Evolutionary conservation across 2,329 filamentous ascomycete species (phyloP), one percentile per base, ranked within the genome.

Genomic region (Stachybotrys elegans): DNA sequence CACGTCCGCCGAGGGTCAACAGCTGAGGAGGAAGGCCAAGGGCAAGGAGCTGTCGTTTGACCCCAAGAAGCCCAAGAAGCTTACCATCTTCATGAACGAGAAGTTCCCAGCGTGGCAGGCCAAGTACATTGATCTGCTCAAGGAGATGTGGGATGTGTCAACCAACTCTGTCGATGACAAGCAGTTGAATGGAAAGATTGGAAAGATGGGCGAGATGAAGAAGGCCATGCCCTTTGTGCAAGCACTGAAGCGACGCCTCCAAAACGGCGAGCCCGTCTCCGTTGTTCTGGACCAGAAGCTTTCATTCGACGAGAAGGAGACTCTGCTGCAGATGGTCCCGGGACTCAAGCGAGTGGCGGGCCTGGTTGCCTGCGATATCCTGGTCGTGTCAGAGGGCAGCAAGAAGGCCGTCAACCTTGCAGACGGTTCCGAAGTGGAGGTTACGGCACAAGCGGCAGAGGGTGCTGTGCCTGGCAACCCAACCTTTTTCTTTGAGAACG

Each of bases 211-310:
- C 35, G 88, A 94, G 69, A 89, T 90, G 78, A 98, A 97, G 81
- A 93, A 94, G 71, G 92, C 90, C 3, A 97, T 97, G 92, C 93
- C 93, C 0, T 97, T 96, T 60, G 84, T 96, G 40, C 91, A 97
- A 70, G 70, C 65, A 6, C 72, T 97, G 48, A 96, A 96, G 83
- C 87, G 80, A 65, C 81, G 88, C 42, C 78, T 98, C 44, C 75
- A 89, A 45, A 74, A 76, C 40, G 85, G 87, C 49, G 81, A 92
- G 67, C 69, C 73, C 13, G 70, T 80, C 2, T 72, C 78, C 20
- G 73, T 69, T 3, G 88, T 96, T 9, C 83, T 97, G 58, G 83
- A 92, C 60, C 79, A 90, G 52, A 88, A 92, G 68, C 73, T 98
- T 49, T 76, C 81, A 1, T 98, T 97, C 64, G 84, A 96, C 57